These are phyloP conservation scores for Botryotinia narcissicola DNA, from an alignment of 2,329 filamentous ascomycete species.

Conservation along the genomic window DNA sequence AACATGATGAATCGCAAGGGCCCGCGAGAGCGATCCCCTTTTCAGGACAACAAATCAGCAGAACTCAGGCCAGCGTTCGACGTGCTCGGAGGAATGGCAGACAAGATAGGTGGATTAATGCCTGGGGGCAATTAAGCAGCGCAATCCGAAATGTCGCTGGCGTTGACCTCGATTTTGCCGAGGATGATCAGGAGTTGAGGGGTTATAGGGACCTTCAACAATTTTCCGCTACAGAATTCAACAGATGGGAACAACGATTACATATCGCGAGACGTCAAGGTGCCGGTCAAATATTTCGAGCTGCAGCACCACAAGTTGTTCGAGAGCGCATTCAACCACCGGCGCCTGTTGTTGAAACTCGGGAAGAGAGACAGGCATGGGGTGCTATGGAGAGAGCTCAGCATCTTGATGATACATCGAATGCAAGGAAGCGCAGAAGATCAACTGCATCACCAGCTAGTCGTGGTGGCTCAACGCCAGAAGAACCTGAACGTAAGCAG, in stretches of 20 bases:
- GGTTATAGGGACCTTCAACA: constrained; percentile 54
- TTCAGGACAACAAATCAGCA: constrained; percentile 38
- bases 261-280: constrained; percentile 79
- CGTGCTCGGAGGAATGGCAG: constrained; percentile 58
- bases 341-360: constrained; percentile 62
- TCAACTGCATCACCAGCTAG: constrained; percentile 65
- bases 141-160: constrained; percentile 65
- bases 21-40: constrained; percentile 7
- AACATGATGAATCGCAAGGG: neutral
- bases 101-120: constrained; percentile 82
- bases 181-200: constrained; percentile 58
- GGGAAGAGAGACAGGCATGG: constrained; percentile 84
- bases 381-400: constrained; percentile 84
- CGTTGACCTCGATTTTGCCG: constrained; percentile 81
- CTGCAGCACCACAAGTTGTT: constrained; percentile 62
- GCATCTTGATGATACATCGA: constrained; percentile 55
- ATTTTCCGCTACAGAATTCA: constrained; percentile 55
- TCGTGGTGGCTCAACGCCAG: constrained; percentile 54
- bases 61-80: constrained; percentile 58
- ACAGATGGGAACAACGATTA: constrained; percentile 80
- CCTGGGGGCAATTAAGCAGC: constrained; percentile 67
- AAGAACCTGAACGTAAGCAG: constrained; percentile 74
- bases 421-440: constrained; percentile 67
- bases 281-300: constrained; percentile 68
- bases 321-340: constrained; percentile 42